phyloP scores from a whole-genome alignment of 805 yeast genomes.

The Naumovozyma baii region DNA sequence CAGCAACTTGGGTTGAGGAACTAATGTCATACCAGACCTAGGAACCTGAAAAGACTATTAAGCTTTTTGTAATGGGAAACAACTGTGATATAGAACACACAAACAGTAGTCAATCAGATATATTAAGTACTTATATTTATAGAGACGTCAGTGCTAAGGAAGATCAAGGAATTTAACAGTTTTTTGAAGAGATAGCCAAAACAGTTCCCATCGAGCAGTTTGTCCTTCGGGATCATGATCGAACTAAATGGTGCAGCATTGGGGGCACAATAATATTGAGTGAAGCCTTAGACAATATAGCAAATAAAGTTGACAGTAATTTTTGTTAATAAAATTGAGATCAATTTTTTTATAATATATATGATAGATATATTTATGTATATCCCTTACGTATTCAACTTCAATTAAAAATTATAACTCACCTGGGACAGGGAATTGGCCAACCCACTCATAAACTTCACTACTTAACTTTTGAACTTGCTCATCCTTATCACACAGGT shows the following conservation, averaged over 20 bases:
- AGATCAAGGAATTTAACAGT: conserved; percentile 38
- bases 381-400: not conserved
- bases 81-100: conserved; percentile 50
- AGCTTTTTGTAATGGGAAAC: conserved; percentile 69
- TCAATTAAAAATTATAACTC: conserved; percentile 33
- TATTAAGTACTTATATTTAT: conserved; percentile 17
- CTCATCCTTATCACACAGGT: conserved; percentile 52
- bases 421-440: conserved; percentile 81
- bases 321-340: conserved; percentile 8
- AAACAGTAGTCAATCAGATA: conserved; percentile 29
- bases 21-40: conserved; percentile 33
- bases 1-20: conserved; percentile 71
- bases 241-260: not conserved
- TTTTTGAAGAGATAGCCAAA: conserved; percentile 38
- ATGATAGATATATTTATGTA: conserved; percentile 3
- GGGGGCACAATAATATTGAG: not conserved
- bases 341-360: no score
- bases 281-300: not conserved
- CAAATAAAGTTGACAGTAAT: conserved; percentile 2
- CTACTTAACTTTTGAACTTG: conserved; percentile 52
- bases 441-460: conserved; percentile 66
- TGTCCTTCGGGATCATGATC: not conserved
- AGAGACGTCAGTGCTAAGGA: conserved; percentile 46
- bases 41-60: conserved; percentile 48
- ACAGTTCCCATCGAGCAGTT: conserved; percentile 30